These are phyloP conservation scores for Flaveria robusta DNA, from an alignment of 129 eudicot species.

Conservation along the genomic window DNA sequence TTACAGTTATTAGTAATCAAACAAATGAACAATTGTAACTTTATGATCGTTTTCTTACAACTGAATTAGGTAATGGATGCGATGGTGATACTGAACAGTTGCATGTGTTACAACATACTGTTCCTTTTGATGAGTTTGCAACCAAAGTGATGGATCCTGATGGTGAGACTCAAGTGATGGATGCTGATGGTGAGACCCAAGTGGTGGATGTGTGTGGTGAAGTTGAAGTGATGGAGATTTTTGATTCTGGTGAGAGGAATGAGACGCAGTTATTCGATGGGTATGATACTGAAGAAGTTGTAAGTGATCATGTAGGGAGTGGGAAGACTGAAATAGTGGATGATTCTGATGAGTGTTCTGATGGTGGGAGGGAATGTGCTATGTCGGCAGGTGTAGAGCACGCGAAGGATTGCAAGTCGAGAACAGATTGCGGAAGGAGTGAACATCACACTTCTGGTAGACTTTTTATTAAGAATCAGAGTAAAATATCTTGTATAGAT, in stretches of 20 bases:
- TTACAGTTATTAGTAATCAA: background rate
- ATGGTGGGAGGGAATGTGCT: conserved; percentile 27
- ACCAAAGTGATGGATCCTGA: conserved; percentile 50
- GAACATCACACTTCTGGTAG: conserved; percentile 52
- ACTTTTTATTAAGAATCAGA: conserved; percentile 6
- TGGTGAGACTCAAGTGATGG: conserved; percentile 50
- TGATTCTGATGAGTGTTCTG: conserved; percentile 47
- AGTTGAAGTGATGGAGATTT: conserved; percentile 51
- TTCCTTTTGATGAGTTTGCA: conserved; percentile 42
- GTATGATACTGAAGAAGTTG: conserved; percentile 51
- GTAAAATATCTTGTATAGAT: background rate
- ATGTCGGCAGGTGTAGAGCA: background rate
- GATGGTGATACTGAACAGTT: conserved; percentile 33
- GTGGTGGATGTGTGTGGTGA: conserved; percentile 53
- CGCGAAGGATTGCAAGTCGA: conserved; percentile 14
- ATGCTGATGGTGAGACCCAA: conserved; percentile 18
- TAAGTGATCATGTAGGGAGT: conserved; percentile 45
- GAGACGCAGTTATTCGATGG: conserved; percentile 56
- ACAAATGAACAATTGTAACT: background rate
- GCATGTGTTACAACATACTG: conserved; percentile 20
- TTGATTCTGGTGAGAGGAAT: conserved; percentile 18
- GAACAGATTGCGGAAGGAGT: conserved; percentile 29
- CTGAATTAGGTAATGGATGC: conserved; percentile 34
- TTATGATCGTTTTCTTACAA: conserved; percentile 19
- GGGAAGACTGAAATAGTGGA: conserved; percentile 42